Percentiles rank a stretch among this genome's conserved stretches.
phyloP scores from a whole-genome alignment of 768 basidiomycete genomes.

The Auricularia auricula-judae region DNA sequence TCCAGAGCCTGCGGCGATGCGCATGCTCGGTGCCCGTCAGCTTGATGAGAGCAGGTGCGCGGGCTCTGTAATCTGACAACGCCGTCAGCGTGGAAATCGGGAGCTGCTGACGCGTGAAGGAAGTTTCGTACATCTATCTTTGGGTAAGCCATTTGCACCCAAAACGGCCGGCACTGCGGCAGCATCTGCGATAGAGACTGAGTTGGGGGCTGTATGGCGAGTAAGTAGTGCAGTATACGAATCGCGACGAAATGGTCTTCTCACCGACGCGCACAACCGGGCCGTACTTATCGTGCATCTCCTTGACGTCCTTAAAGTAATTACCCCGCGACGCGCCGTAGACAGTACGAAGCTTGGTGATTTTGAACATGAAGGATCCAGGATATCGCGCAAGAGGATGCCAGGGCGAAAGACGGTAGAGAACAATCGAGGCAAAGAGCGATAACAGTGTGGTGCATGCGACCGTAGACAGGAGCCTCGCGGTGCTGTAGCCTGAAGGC shows the following conservation, averaged over 20 bases:
- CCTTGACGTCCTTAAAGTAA: slow-evolving; percentile 12
- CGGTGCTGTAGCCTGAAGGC: too few species aligned
- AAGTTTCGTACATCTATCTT: slow-evolving; percentile 28
- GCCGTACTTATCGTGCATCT: neutral
- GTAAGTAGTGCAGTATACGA: neutral
- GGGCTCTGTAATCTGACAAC: neutral
- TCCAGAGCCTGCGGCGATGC: slow-evolving; percentile 36
- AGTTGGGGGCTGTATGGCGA: slow-evolving; percentile 31
- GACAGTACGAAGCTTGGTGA: slow-evolving; percentile 20
- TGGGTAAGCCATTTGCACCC: slow-evolving; percentile 42
- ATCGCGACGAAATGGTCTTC: neutral
- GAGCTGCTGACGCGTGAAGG: neutral
- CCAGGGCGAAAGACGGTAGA: slow-evolving; percentile 27
- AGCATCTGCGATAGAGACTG: slow-evolving; percentile 39
- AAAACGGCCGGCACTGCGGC: slow-evolving; percentile 30
- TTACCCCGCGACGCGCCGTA: slow-evolving; percentile 14
- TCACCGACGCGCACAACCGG: slow-evolving; percentile 38
- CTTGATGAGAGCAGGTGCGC: slow-evolving; percentile 20
- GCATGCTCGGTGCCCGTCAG: slow-evolving; percentile 33
- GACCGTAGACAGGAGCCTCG: too few species aligned
- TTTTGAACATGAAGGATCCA: slow-evolving; percentile 19
- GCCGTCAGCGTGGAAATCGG: neutral
- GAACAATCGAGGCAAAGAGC: slow-evolving; percentile 21
- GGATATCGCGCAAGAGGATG: slow-evolving; percentile 29
- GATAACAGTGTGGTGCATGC: neutral